phyloP scores from a whole-genome alignment of 23 red algal species.

The Gracilaria gracilis region DNA sequence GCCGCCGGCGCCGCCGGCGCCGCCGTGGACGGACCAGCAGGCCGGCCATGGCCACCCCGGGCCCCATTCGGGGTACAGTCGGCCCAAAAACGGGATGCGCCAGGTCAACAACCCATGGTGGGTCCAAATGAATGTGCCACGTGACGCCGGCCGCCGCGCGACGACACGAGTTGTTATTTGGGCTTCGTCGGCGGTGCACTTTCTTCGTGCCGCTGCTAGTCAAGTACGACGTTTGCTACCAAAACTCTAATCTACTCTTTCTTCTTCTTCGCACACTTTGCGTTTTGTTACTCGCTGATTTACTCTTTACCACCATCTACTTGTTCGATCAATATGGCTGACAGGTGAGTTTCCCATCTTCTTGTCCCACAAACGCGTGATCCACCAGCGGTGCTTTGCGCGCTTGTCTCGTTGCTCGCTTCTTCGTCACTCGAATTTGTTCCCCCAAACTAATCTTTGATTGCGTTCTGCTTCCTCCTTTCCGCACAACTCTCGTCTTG shows the following conservation, averaged over 20 bases:
- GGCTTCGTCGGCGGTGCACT: constrained; percentile 3
- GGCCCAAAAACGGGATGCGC: not conserved
- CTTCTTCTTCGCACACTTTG: not conserved
- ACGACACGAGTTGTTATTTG: not conserved
- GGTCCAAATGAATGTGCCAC: not conserved
- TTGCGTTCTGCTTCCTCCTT: not conserved
- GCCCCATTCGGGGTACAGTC: not conserved
- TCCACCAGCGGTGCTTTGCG: too few relatives aligned
- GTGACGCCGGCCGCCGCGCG: constrained; percentile 28
- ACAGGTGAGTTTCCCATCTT: constrained; percentile 10
- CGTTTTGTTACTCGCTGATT: not conserved
- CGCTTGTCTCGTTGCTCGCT: not conserved
- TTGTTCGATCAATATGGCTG: constrained; percentile 15
- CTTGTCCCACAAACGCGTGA: not conserved
- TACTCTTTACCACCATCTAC: not conserved
- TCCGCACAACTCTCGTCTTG: not conserved
- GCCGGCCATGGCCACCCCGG: not conserved
- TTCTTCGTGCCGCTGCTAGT: too few relatives aligned
- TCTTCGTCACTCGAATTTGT: not conserved
- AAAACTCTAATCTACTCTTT: not conserved
- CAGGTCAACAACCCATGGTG: not conserved
- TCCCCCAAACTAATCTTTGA: not conserved
- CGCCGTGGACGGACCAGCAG: not conserved
- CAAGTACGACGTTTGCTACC: not conserved
- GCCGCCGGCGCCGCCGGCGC: not conserved